phyloP scores from a whole-genome alignment of 2,329 filamentous ascomycete species.

The Alternaria gansuensis region DNA sequence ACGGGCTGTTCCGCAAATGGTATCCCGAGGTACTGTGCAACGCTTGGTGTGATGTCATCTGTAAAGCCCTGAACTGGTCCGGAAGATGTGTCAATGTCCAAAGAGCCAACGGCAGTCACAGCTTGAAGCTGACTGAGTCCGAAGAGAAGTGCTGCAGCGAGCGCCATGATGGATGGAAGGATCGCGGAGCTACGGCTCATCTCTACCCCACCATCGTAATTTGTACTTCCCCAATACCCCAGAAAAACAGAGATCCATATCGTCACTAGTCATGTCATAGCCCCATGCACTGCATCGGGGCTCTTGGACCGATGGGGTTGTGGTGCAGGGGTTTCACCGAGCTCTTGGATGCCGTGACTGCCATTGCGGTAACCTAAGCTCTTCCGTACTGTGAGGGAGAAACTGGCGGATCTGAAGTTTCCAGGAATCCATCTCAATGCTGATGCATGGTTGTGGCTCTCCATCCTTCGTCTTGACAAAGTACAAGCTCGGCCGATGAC shows the following conservation, averaged over 20 bases:
- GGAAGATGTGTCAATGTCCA: conserved; percentile 40
- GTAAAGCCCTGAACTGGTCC: conserved; percentile 46
- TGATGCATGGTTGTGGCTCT: not conserved
- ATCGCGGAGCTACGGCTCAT: not conserved
- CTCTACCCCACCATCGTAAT: not conserved
- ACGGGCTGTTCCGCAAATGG: conserved; percentile 52
- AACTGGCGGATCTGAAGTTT: not conserved
- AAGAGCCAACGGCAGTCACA: conserved; percentile 25
- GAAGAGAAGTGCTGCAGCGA: conserved; percentile 10
- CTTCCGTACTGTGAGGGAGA: too few species aligned
- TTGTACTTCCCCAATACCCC: conserved; percentile 1
- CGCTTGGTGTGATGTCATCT: conserved; percentile 47
- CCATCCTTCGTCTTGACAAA: not conserved
- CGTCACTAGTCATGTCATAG: conserved; percentile 8
- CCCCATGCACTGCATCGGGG: conserved; percentile 4
- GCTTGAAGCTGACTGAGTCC: conserved; percentile 16
- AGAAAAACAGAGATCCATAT: not conserved
- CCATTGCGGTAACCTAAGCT: not conserved
- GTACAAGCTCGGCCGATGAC: conserved; percentile 12
- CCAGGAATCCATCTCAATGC: not conserved
- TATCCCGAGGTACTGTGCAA: conserved; percentile 52
- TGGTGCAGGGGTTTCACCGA: not conserved
- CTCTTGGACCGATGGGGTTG: not conserved
- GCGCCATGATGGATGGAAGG: conserved; percentile 6
- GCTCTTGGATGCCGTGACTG: not conserved